Percentiles rank a stretch among this genome's conserved stretches.
Evolutionary conservation across 257 asterid species (phyloP).

Genomic region (Solanum raphanifolium): DNA sequence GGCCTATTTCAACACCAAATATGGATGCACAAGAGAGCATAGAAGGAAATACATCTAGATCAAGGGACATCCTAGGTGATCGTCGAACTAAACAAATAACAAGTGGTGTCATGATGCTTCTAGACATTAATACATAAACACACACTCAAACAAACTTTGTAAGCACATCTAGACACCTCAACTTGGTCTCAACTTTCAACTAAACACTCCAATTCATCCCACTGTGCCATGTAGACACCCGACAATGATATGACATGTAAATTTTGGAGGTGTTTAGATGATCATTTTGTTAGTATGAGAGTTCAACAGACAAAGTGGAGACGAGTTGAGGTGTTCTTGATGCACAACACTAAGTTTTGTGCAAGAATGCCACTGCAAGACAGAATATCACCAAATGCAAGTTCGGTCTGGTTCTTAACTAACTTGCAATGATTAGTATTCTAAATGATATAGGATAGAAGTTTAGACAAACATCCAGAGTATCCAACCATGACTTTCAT

Average conservation of each 20-base stretch:
- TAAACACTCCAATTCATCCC: background rate
- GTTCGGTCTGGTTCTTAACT: background rate
- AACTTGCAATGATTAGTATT: background rate
- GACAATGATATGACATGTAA: background rate
- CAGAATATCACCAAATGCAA: background rate
- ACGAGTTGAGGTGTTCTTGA: background rate
- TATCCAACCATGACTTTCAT: background rate
- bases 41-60: background rate
- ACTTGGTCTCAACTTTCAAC: background rate
- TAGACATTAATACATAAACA: background rate
- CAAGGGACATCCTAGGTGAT: background rate
- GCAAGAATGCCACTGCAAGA: background rate
- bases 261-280: background rate
- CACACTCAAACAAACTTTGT: background rate
- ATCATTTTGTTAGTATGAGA: background rate
- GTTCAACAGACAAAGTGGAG: background rate
- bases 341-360: background rate
- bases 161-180: background rate
- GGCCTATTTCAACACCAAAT: background rate
- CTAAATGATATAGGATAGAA: background rate
- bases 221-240: background rate
- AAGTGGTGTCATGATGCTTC: background rate
- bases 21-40: background rate
- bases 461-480: background rate
- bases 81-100: background rate